Evolutionary conservation across 345 rosid species (phyloP).

Genomic region (Diplotaxis tenuifolia): DNA sequence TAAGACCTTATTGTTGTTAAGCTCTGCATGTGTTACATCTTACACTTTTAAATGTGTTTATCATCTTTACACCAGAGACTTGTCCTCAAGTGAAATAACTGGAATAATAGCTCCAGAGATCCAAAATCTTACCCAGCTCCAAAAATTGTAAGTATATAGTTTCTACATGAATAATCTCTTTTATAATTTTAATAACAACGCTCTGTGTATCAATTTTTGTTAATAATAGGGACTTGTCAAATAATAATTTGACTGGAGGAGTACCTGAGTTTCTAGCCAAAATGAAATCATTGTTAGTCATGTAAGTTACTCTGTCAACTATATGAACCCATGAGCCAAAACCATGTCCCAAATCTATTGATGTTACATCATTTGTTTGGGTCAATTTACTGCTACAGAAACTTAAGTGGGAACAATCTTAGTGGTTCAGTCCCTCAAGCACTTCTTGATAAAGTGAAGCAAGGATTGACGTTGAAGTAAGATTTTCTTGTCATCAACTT

Average conservation of each 20-base stretch:
- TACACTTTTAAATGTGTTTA: constrained; percentile 11
- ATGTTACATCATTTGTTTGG: not conserved
- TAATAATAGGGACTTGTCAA: constrained; percentile 56
- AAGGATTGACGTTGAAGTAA: constrained; percentile 26
- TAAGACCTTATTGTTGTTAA: too few species aligned
- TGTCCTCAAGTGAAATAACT: constrained; percentile 43
- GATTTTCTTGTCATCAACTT: not conserved
- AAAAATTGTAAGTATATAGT: constrained; percentile 42
- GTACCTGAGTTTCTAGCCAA: constrained; percentile 53
- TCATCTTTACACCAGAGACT: constrained; percentile 31
- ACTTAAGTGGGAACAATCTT: constrained; percentile 42
- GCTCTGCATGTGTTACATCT: too few species aligned
- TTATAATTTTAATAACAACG: not conserved
- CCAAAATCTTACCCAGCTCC: constrained; percentile 35
- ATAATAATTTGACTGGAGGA: constrained; percentile 43
- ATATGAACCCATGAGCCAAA: not conserved
- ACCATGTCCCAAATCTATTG: not conserved
- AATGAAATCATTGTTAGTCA: constrained; percentile 37
- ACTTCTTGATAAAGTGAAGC: constrained; percentile 24
- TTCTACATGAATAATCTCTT: too few species aligned
- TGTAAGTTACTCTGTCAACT: constrained; percentile 45
- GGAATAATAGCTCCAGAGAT: constrained; percentile 36
- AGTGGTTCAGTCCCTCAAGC: constrained; percentile 48
- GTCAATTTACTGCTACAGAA: not conserved
- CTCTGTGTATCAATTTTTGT: constrained; percentile 10